Evolutionary conservation across 208 protist genomes (phyloP), one percentile per base, ranked within the genome.

Genomic region (Trichomonas gallinae): DNA sequence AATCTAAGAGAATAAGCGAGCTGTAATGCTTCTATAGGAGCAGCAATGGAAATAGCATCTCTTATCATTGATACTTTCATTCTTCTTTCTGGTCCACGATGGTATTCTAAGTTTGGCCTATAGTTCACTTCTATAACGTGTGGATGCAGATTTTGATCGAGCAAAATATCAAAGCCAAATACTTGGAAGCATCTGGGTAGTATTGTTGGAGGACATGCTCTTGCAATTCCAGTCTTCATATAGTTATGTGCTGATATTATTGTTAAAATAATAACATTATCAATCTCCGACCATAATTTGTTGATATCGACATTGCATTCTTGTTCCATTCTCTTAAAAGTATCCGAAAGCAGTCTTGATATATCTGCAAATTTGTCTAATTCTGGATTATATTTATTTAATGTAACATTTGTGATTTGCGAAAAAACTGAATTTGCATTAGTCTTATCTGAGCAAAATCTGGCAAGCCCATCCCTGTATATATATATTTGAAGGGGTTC

Each of bases 71-170:
- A 38, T 8, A 93, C 40, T 36, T 93, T 93, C 87, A 93, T 93
- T n/a, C 44, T n/a, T 2, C 44, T 23, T 38, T 48, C 40, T 34
- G 11, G 15, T 0, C 44, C 44, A 34, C 13, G 17, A 31, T 93
- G 40, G 10, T 17, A 44, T 26, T 93, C 44, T 93, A 93, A 38
- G 8, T 42, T 48, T 51, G 87, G 87, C 17, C 87, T 4, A 51
- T 93, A 93, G 51, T 93, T 93, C 4, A 93, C 44, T 93, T 93
- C 87, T 23, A 93, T 34, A 93, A 93, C 44, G 51, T 93, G 45
- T 15, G 87, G 87, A 93, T 93, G 42, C 34, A 93, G 44, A 40
- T 93, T 9, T 51, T 48, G 48, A 51, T 93, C 87, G 31, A 93
- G 87, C 2, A 93, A 36, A 3, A 93, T 93, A 38, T 93, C 87